Base-by-base conservation (phyloP, 805 yeast genomes). In the Hanseniaspora guilliermondii region DNA sequence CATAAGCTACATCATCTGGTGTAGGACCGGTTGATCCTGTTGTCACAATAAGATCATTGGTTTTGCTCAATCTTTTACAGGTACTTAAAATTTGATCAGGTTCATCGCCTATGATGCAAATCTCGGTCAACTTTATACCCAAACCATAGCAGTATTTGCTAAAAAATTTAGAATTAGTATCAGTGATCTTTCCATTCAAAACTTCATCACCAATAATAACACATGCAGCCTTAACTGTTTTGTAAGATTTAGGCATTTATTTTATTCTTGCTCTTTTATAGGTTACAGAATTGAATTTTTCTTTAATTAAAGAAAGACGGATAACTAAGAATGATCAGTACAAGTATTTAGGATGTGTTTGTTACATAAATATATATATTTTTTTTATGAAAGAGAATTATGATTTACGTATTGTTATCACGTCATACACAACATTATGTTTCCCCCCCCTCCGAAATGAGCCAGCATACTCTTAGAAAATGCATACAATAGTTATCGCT, bases 1-100 rank as follows among this genome's bases (percentile, higher is more conserved):
- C 79, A 65, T 87, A 87, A 0, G 95, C 87, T 57, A 87, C 83
- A 64, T 87, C 96, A 64, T 87, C 96, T 61, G 87, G 95, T 0
- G 96, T 87, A 4, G 95, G 85, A 0, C 96, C 96, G 56, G 87
- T 85, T 0, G 79, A 75, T 6, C 76, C 76, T 3, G 72, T 75
- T 0, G 94, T 85, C 22, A 85, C 76, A 7, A 85, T 74, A 44
- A 85, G 74, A 62, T 84, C 87, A 60, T 79, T 81, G 44, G 72
- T 68, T n/a, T 71, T 65, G 21, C 68, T 59, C 45, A 82, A 67
- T 11, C 68, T 61, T 32, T 64, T 65, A 22, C 85, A 66, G 0
- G 81, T 76, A 14, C 72, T 72, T 1, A 73, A 68, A 44, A 87
- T 87, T 55, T 85, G 93, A 1, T 67, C 62, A 54, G 74, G 76